Evolutionary conservation across 345 rosid species (phyloP), one percentile per base, ranked within the genome.

Genomic region (Dimocarpus longan): DNA sequence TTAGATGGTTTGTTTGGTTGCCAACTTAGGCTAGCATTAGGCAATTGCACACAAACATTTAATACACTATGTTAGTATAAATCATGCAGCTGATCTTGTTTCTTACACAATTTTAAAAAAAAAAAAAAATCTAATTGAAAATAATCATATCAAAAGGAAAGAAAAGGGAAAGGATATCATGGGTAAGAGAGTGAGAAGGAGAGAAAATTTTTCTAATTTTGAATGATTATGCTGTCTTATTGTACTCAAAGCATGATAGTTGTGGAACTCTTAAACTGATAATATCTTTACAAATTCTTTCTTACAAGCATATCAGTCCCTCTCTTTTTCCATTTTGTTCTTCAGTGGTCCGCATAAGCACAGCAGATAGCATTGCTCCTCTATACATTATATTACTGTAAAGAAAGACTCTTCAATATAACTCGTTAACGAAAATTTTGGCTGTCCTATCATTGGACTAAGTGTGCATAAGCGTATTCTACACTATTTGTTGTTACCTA

Each of bases 401-500:
- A 8, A 21, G n/a, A 28, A 16, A 43, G 16, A 46, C n/a, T 44
- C n/a, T 22, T 42, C 28, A 9, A 18, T 64, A 26, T 8, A 13
- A 54, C 40, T 21, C 54, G 10, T 22, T 18, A 2, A 39, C 10
- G 59, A 37, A 66, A 28, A 28, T 13, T 77, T 16, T 43, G 18
- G 32, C 24, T 59, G 73, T 66, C 39, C 8, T 50, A 39, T 24
- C 66, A 32, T 60, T 52, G 43, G 62, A 70, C 54, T 48, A 28
- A 8, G 67, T 81, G 68, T 75, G 46, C 77, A 62, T 63, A 84
- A 75, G 15, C 68, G 57, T 73, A 77, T 71, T 77, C 37, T 67
- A 59, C 21, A 22, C 82, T 87, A 87, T 39, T 78, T 76, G 77
- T 81, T 86, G 57, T 78, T 62, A n/a, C 52, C 82, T 76, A 90